Evolutionary conservation across 768 basidiomycete species (phyloP).

Genomic region (Trametes gibbosa): DNA sequence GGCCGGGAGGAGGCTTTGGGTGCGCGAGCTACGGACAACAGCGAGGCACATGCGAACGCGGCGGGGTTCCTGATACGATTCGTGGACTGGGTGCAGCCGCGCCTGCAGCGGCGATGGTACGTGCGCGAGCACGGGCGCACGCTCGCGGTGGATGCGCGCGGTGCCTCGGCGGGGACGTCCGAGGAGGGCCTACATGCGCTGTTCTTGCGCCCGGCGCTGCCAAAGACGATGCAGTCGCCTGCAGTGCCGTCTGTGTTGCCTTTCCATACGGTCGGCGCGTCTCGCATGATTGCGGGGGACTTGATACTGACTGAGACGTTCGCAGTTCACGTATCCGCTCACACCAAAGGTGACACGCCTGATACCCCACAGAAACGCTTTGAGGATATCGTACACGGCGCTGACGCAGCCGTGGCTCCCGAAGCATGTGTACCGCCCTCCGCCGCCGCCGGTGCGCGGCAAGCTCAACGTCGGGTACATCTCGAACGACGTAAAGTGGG

Average conservation of each 20-base stretch:
- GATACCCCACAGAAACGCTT: constrained; percentile 46
- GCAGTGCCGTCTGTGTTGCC: constrained; percentile 43
- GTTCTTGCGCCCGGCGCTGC: constrained; percentile 22
- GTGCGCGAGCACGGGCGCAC: constrained; percentile 34
- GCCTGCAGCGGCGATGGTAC: constrained; percentile 44
- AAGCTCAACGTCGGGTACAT: constrained; percentile 49
- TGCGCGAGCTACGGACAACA: constrained; percentile 4
- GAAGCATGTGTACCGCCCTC: constrained; percentile 37
- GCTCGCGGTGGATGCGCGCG: constrained; percentile 20
- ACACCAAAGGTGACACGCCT: constrained; percentile 40
- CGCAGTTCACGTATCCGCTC: constrained; percentile 47
- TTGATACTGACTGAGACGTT: background rate
- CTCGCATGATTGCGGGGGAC: background rate
- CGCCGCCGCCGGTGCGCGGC: constrained; percentile 38
- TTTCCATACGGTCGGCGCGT: constrained; percentile 43
- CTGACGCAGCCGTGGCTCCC: constrained; percentile 43
- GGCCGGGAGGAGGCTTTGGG: constrained; percentile 20
- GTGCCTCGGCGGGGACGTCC: constrained; percentile 1
- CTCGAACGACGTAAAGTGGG: constrained; percentile 46
- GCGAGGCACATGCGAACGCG: constrained; percentile 31
- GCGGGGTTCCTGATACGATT: constrained; percentile 44
- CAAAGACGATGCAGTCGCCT: constrained; percentile 29
- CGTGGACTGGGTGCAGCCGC: constrained; percentile 41
- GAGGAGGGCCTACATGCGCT: constrained; percentile 8
- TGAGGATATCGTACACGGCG: constrained; percentile 43